These are phyloP conservation scores for Albifimbria verrucaria DNA, from an alignment of 2,329 filamentous ascomycete species.

Conservation along the genomic window DNA sequence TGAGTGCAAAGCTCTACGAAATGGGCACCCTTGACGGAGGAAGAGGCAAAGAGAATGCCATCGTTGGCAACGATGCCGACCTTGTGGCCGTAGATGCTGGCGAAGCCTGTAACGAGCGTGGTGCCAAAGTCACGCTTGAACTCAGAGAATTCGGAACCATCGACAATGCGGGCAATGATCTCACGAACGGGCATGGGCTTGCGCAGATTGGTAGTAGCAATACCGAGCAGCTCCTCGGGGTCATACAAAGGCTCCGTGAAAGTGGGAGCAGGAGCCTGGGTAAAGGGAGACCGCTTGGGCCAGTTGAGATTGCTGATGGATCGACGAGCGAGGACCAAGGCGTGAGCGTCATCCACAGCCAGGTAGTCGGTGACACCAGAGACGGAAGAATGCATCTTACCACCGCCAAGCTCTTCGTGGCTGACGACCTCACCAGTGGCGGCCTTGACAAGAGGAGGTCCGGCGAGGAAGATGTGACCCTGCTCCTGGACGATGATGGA, in stretches of 20 bases:
- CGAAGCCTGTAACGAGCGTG: conserved; percentile 90
- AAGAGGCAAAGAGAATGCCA: conserved; percentile 88
- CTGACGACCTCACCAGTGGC: conserved; percentile 91
- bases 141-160: conserved; percentile 85
- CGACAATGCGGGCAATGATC: conserved; percentile 88
- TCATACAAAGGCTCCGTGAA: conserved; percentile 79
- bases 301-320: conserved; percentile 90
- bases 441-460: conserved; percentile 90
- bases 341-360: conserved; percentile 90
- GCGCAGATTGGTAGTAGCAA: conserved; percentile 86
- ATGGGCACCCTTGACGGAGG: conserved; percentile 89
- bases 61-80: conserved; percentile 96
- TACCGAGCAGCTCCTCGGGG: conserved; percentile 76
- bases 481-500: conserved; percentile 94
- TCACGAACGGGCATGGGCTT: conserved; percentile 83
- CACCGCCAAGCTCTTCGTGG: conserved; percentile 87
- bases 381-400: conserved; percentile 82
- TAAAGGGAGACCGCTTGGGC: conserved; percentile 49
- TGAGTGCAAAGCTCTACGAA: conserved; percentile 95
- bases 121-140: conserved; percentile 92
- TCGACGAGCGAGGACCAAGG: conserved; percentile 77
- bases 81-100: conserved; percentile 80
- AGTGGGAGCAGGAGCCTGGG: conserved; percentile 31
- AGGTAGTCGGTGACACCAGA: conserved; percentile 95
- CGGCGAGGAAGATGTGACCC: conserved; percentile 96